Conservation (phyloP, 163 green algal genomes). For the Chloroidium sp. region DNA sequence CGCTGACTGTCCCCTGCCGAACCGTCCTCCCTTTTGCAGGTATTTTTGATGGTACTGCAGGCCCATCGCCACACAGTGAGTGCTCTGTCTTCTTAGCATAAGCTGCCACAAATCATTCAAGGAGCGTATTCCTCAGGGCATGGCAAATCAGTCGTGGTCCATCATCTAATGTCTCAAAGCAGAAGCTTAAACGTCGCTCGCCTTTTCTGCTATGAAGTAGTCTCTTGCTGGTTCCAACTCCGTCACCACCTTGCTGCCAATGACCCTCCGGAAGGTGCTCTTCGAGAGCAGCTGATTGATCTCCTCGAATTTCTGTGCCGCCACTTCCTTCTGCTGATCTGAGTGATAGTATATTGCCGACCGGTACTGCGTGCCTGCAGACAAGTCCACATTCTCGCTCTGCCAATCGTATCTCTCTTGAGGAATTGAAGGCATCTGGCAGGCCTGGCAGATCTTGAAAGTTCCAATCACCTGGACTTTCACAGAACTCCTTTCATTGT, state of each 20-base stretch:
- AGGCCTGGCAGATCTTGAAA: background rate
- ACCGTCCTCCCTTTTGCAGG: slow-evolving; percentile 69
- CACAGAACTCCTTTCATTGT: too few relatives aligned
- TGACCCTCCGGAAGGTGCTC: slow-evolving; percentile 6
- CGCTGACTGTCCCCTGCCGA: slow-evolving; percentile 49
- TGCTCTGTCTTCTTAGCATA: background rate
- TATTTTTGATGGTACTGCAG: slow-evolving; percentile 80
- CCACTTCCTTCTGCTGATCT: slow-evolving; percentile 49
- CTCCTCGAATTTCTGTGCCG: slow-evolving; percentile 10
- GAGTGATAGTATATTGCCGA: slow-evolving; percentile 65
- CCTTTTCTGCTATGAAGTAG: background rate
- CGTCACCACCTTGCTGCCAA: slow-evolving; percentile 37
- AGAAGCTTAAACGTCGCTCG: background rate
- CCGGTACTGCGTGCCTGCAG: slow-evolving; percentile 45
- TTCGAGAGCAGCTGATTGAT: slow-evolving; percentile 18
- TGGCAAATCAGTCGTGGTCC: background rate
- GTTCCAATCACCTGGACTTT: background rate
- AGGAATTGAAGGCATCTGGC: background rate
- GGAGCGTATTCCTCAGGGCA: background rate
- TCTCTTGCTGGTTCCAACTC: slow-evolving; percentile 31
- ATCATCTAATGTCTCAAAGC: background rate
- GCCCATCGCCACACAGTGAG: slow-evolving; percentile 13
- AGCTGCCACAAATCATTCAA: background rate
- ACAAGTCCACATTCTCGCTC: background rate
- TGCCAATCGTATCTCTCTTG: background rate